Evolutionary conservation across 2,329 filamentous ascomycete species (phyloP).

Genomic region (Verticillium longisporum): DNA sequence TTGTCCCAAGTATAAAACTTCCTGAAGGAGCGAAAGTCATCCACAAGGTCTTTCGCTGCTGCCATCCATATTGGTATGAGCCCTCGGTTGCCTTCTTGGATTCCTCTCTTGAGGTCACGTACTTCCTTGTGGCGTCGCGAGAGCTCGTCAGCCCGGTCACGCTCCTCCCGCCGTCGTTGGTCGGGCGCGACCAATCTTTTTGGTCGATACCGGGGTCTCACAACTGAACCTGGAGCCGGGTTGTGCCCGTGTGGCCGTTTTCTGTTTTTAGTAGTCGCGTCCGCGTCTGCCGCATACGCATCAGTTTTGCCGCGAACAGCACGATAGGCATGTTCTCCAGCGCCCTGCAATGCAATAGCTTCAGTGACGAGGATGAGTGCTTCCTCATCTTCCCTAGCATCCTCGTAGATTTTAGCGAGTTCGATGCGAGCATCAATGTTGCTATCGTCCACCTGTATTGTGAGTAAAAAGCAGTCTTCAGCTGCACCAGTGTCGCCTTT

Average conservation of each 20-base stretch:
- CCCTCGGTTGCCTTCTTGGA: constrained; percentile 32
- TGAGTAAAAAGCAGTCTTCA: constrained; percentile 68
- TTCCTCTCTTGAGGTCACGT: constrained; percentile 31
- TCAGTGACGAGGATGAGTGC: constrained; percentile 73
- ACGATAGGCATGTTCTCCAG: constrained; percentile 24
- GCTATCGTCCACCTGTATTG: constrained; percentile 64
- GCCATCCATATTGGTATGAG: constrained; percentile 49
- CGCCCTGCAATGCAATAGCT: constrained; percentile 58
- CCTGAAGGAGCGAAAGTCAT: constrained; percentile 57
- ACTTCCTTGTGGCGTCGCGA: constrained; percentile 36
- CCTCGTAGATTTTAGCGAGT: constrained; percentile 80
- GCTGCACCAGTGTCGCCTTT: constrained; percentile 60
- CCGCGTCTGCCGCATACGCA: neutral
- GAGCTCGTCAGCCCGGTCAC: constrained; percentile 30
- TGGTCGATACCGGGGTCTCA: constrained; percentile 31
- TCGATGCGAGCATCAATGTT: constrained; percentile 72
- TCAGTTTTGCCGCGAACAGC: constrained; percentile 5
- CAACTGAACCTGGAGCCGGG: neutral
- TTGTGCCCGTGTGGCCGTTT: neutral
- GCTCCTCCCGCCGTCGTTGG: constrained; percentile 36
- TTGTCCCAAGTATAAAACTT: constrained; percentile 62
- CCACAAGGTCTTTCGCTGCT: constrained; percentile 51
- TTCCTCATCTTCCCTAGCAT: constrained; percentile 63
- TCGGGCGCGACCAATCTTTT: constrained; percentile 37
- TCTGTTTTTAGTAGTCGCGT: neutral